These are phyloP conservation scores for Arthromyces matolae DNA, from an alignment of 768 basidiomycete species.

Conservation along the genomic window DNA sequence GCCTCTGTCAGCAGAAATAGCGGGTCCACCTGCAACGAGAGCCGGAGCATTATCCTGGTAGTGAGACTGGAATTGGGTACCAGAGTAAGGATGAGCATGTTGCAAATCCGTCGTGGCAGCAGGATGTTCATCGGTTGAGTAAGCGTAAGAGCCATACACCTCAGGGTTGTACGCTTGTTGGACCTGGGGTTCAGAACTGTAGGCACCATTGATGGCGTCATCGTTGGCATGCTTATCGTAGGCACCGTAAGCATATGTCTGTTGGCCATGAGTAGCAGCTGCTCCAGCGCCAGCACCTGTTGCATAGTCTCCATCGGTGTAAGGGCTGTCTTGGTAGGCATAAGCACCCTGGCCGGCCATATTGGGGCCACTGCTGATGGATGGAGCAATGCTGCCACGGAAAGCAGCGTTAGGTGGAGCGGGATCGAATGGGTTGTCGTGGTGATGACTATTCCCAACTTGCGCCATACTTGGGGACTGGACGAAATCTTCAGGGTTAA, in stretches of 20 bases:
- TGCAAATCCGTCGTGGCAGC: constrained; percentile 26
- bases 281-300: not conserved
- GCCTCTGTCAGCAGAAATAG: constrained; percentile 19
- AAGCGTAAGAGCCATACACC: constrained; percentile 41
- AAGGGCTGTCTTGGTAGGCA: constrained; percentile 16
- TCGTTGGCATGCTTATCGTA: constrained; percentile 23
- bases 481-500: constrained; percentile 29
- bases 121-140: constrained; percentile 30
- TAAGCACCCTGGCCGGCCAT: constrained; percentile 40
- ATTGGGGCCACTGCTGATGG: constrained; percentile 27
- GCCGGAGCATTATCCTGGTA: constrained; percentile 19
- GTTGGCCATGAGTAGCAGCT: not conserved
- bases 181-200: constrained; percentile 38
- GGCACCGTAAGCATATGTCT: constrained; percentile 17
- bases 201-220: constrained; percentile 33
- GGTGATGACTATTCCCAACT: constrained; percentile 15
- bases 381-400: constrained; percentile 25
- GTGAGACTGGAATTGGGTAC: constrained; percentile 21
- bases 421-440: constrained; percentile 23
- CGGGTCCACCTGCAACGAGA: constrained; percentile 21
- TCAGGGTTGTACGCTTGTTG: constrained; percentile 39
- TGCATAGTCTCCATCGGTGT: constrained; percentile 1
- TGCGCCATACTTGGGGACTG: constrained; percentile 22
- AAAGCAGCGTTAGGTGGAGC: constrained; percentile 25
- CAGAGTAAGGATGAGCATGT: constrained; percentile 19